Conservation (phyloP, 768 basidiomycete species). For the Asterophora parasitica region DNA sequence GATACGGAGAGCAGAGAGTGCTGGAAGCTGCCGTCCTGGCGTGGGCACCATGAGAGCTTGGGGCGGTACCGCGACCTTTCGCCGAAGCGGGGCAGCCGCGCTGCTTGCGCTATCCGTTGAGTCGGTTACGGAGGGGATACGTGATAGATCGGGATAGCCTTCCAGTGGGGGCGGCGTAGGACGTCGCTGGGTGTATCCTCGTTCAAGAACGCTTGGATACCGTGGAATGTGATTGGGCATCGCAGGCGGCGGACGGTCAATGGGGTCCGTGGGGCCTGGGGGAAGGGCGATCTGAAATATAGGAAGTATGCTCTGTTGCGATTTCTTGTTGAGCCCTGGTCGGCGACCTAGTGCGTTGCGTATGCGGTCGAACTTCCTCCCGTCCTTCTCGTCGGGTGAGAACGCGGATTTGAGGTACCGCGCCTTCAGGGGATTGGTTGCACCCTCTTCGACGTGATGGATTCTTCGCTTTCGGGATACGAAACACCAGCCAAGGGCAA, state of each 20-base stretch:
- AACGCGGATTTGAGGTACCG: constrained; percentile 24
- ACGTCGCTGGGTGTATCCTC: constrained; percentile 20
- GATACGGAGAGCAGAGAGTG: constrained; percentile 15
- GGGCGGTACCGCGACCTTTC: constrained; percentile 18
- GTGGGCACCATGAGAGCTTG: constrained; percentile 19
- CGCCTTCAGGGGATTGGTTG: constrained; percentile 5
- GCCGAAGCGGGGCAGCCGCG: constrained; percentile 7
- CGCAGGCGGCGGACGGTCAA: constrained; percentile 25
- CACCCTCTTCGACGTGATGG: constrained; percentile 23
- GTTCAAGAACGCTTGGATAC: constrained; percentile 34
- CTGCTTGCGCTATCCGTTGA: constrained; percentile 1
- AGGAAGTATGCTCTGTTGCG: constrained; percentile 13
- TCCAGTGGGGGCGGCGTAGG: constrained; percentile 19
- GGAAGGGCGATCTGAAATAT: constrained; percentile 17
- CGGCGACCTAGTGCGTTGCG: constrained; percentile 16
- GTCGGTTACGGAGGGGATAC: constrained; percentile 9
- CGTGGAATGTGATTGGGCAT: constrained; percentile 26
- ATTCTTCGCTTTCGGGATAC: constrained; percentile 20
- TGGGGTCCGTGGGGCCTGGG: constrained; percentile 20
- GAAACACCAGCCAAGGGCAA: constrained; percentile 16
- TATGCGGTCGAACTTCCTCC: constrained; percentile 13
- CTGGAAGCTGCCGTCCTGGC: constrained; percentile 21
- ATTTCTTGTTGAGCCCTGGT: constrained; percentile 14
- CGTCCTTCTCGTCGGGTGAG: constrained; percentile 17
- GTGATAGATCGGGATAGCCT: constrained; percentile 13